phyloP scores from a whole-genome alignment of 2,329 filamentous ascomycete genomes.

The Thielaviopsis euricoi region DNA sequence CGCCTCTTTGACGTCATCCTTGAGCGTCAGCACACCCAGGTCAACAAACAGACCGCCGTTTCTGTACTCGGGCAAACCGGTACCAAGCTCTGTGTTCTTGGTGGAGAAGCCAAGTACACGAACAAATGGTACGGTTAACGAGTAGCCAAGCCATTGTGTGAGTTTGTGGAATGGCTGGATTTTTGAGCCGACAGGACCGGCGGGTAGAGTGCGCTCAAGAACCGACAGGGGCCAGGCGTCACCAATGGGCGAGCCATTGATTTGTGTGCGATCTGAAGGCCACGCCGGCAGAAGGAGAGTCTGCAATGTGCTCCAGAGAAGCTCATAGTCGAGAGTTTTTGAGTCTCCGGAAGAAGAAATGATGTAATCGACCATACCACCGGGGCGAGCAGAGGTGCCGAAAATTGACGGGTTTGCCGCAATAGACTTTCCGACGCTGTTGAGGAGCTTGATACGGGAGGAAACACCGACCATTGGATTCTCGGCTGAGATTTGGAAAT shows the following conservation, averaged over 20 bases:
- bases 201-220: slow-evolving; percentile 12
- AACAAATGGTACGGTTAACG: slow-evolving; percentile 49
- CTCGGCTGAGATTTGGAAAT: slow-evolving; percentile 26
- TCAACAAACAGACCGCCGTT: slow-evolving; percentile 56
- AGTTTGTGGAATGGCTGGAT: slow-evolving; percentile 44
- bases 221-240: slow-evolving; percentile 31
- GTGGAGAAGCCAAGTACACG: slow-evolving; percentile 34
- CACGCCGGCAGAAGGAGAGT: slow-evolving; percentile 29
- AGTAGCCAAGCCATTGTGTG: slow-evolving; percentile 60
- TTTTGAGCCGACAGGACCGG: background rate
- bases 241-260: slow-evolving; percentile 27
- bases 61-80: slow-evolving; percentile 54
- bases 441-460: slow-evolving; percentile 26
- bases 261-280: slow-evolving; percentile 34
- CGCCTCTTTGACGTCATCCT: slow-evolving; percentile 24
- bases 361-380: slow-evolving; percentile 30
- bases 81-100: slow-evolving; percentile 38
- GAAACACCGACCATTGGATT: slow-evolving; percentile 31
- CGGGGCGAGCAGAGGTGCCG: slow-evolving; percentile 26
- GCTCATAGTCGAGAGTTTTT: slow-evolving; percentile 21
- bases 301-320: slow-evolving; percentile 28
- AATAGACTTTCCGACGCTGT: slow-evolving; percentile 26
- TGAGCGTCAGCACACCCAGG: slow-evolving; percentile 34
- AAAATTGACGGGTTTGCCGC: slow-evolving; percentile 23
- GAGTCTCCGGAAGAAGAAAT: slow-evolving; percentile 16